Evolutionary conservation across 306 rosid genomes (phyloP).

Genomic region (Prunus armeniaca): DNA sequence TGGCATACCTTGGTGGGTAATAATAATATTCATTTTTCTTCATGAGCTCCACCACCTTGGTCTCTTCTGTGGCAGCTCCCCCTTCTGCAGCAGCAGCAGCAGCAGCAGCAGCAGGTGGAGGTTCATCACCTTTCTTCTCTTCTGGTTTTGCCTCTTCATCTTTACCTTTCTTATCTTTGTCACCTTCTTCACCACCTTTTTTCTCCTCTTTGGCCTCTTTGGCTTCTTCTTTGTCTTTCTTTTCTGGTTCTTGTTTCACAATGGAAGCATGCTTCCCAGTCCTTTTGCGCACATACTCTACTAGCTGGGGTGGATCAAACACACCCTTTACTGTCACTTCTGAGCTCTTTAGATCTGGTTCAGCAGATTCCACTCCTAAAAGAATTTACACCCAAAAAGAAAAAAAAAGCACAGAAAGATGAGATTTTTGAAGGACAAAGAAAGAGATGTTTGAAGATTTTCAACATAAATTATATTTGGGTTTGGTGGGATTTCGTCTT

Average conservation of each 20-base stretch:
- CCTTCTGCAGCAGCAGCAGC: not conserved
- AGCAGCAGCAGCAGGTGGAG: not conserved
- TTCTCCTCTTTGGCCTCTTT: slow-evolving; percentile 25
- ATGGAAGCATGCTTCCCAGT: slow-evolving; percentile 78
- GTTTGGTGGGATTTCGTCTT: slow-evolving; percentile 16
- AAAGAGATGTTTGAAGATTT: not conserved
- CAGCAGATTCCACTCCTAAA: slow-evolving; percentile 79
- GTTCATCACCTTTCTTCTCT: slow-evolving; percentile 11
- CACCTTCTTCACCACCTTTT: slow-evolving; percentile 26
- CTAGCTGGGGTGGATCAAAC: slow-evolving; percentile 53
- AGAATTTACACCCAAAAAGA: not conserved
- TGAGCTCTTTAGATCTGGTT: slow-evolving; percentile 77
- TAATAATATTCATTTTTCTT: slow-evolving; percentile 44
- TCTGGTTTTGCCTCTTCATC: slow-evolving; percentile 5
- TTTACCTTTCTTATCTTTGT: slow-evolving; percentile 21
- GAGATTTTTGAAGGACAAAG: not conserved
- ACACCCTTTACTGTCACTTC: slow-evolving; percentile 78
- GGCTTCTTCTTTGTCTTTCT: slow-evolving; percentile 39
- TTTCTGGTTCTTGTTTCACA: slow-evolving; percentile 61
- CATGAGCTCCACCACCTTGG: slow-evolving; percentile 41
- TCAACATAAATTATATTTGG: not conserved
- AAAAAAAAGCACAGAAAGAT: not conserved
- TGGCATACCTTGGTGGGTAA: slow-evolving; percentile 43
- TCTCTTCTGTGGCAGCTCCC: slow-evolving; percentile 29
- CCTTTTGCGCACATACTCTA: slow-evolving; percentile 60